Conservation (phyloP, 1,284 basidiomycete species). For the Boletus hoseneyae region DNA sequence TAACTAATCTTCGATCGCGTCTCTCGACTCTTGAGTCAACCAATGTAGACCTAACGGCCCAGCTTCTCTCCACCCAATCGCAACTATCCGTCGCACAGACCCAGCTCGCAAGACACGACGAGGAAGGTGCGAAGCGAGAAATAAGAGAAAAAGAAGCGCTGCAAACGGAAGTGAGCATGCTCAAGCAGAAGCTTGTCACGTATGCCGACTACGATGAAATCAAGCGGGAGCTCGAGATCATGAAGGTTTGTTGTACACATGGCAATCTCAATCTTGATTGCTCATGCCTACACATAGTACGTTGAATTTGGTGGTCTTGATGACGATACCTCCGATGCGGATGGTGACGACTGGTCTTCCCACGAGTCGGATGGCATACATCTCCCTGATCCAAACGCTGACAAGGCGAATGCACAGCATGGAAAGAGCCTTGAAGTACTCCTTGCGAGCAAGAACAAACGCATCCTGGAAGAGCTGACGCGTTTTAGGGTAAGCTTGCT, state of each 20-base stretch:
- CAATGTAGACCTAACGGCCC: conserved; percentile 22
- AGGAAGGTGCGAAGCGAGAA: conserved; percentile 18
- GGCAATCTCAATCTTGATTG: not conserved
- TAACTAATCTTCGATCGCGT: conserved; percentile 70
- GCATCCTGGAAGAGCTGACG: conserved; percentile 91
- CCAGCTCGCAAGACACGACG: conserved; percentile 20
- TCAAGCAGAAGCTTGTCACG: conserved; percentile 67
- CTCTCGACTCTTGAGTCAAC: conserved; percentile 50
- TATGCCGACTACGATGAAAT: conserved; percentile 91
- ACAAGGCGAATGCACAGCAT: conserved; percentile 71
- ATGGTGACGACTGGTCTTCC: conserved; percentile 41
- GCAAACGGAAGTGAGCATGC: conserved; percentile 61
- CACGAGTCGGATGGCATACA: conserved; percentile 42
- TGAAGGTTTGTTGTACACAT: conserved; percentile 69
- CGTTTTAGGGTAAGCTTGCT: conserved; percentile 69
- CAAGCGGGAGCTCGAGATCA: conserved; percentile 93
- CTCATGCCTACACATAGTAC: conserved; percentile 49
- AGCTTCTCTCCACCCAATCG: conserved; percentile 19
- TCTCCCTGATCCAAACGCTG: conserved; percentile 84
- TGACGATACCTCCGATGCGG: conserved; percentile 56
- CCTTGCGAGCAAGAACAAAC: conserved; percentile 90
- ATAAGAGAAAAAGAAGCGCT: conserved; percentile 30
- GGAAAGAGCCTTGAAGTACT: conserved; percentile 87
- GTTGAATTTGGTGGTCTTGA: conserved; percentile 91
- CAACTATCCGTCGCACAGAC: conserved; percentile 22